phyloP scores from a whole-genome alignment of 306 rosid species.

The Malus domestica region DNA sequence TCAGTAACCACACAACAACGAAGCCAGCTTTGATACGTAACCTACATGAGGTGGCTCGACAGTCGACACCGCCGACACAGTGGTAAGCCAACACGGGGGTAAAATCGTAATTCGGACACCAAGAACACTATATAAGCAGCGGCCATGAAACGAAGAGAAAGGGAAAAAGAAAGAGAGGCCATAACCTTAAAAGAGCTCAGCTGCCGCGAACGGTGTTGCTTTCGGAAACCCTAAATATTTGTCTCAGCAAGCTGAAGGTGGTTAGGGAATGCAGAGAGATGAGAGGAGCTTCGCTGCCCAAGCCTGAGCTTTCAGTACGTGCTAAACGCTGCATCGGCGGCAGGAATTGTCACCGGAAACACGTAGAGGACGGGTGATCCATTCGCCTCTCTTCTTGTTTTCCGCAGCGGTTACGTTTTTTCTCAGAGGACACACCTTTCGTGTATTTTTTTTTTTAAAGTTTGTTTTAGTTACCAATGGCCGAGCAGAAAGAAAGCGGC shows the following conservation, averaged over 20 bases:
- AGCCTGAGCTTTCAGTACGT: slow-evolving; percentile 29
- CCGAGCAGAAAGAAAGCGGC: slow-evolving; percentile 7
- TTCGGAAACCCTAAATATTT: neutral
- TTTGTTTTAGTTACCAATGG: slow-evolving; percentile 16
- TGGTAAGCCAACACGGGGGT: neutral
- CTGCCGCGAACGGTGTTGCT: neutral
- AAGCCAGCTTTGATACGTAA: neutral
- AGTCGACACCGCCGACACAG: neutral
- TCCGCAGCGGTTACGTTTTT: neutral
- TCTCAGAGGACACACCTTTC: neutral
- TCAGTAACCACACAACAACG: neutral
- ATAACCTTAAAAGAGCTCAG: neutral
- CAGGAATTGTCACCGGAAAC: slow-evolving; percentile 88
- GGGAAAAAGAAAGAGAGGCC: neutral
- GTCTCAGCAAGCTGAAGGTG: neutral
- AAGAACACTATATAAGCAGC: neutral
- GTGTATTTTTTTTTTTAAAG: neutral
- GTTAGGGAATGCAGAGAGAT: slow-evolving; percentile 85
- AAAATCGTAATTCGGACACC: neutral
- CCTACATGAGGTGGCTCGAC: neutral
- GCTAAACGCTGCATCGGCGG: slow-evolving; percentile 48
- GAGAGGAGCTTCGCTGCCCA: slow-evolving; percentile 35
- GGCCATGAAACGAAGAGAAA: neutral
- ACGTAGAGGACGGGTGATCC: slow-evolving; percentile 94
- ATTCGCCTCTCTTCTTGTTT: neutral